These are phyloP conservation scores for Pseudopediastrum boryanum DNA, from an alignment of 139 green algal genomes.

Conservation along the genomic window DNA sequence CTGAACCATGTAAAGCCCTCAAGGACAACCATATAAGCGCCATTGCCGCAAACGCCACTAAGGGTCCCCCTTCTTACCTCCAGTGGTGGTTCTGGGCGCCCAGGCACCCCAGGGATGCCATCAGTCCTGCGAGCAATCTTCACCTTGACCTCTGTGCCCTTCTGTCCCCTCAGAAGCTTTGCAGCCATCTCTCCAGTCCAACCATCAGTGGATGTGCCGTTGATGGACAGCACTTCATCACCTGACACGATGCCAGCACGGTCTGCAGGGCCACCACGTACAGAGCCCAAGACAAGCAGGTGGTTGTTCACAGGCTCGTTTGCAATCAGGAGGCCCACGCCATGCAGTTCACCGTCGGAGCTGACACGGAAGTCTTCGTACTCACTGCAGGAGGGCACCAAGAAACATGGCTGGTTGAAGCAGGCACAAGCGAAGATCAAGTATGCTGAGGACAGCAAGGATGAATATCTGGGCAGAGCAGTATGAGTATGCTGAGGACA, in stretches of 20 bases:
- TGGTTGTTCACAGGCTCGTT: slow-evolving; percentile 56
- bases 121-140: slow-evolving; percentile 65
- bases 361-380: slow-evolving; percentile 83
- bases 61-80: too few relatives aligned
- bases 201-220: slow-evolving; percentile 65
- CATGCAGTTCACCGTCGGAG: slow-evolving; percentile 89
- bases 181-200: slow-evolving; percentile 79
- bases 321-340: slow-evolving; percentile 93
- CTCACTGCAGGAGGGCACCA: slow-evolving; percentile 61
- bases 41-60: too few relatives aligned
- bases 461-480: too few relatives aligned
- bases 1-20: too few relatives aligned
- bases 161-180: slow-evolving; percentile 71
- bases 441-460: too few relatives aligned
- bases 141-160: slow-evolving; percentile 73
- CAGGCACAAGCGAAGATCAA: too few relatives aligned
- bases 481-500: too few relatives aligned
- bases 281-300: slow-evolving; percentile 78
- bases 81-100: slow-evolving; percentile 51
- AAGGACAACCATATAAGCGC: too few relatives aligned
- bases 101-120: slow-evolving; percentile 76
- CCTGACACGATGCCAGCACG: slow-evolving; percentile 82
- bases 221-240: slow-evolving; percentile 77
- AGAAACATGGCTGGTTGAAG: too few relatives aligned
- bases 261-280: slow-evolving; percentile 86